Conservation (phyloP, 768 basidiomycete species). For the Cyclocybe cylindracea region DNA sequence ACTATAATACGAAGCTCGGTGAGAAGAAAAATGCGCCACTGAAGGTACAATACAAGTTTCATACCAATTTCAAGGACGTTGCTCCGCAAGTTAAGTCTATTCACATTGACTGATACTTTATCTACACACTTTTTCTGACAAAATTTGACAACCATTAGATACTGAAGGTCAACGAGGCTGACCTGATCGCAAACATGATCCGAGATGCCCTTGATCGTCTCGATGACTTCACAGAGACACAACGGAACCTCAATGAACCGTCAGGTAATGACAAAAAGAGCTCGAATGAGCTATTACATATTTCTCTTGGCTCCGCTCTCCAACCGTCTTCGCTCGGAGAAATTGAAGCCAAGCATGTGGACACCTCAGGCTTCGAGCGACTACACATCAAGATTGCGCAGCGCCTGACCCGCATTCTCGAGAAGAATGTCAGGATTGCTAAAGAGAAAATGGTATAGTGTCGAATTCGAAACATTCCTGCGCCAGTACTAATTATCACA, state of each 20-base stretch:
- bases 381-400: slow-evolving; percentile 3
- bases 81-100: slow-evolving; percentile 26
- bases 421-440: too few relatives aligned
- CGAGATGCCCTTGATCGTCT: background rate
- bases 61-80: slow-evolving; percentile 35
- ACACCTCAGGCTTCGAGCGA: background rate
- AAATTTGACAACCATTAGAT: background rate
- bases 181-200: slow-evolving; percentile 1
- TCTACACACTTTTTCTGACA: too few relatives aligned
- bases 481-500: background rate
- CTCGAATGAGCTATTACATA: background rate
- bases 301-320: background rate
- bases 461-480: too few relatives aligned
- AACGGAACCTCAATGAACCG: too few relatives aligned
- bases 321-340: background rate
- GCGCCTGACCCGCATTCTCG: background rate
- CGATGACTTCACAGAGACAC: background rate
- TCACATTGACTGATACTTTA: background rate
- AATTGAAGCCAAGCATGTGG: background rate
- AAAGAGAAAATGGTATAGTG: too few relatives aligned
- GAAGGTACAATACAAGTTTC: slow-evolving; percentile 23
- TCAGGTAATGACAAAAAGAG: background rate
- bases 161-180: background rate
- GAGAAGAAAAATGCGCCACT: slow-evolving; percentile 30
- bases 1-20: slow-evolving; percentile 33